Evolutionary conservation across 1,284 basidiomycete species (phyloP), one percentile per base, ranked within the genome.

Genomic region (Ceratobasidium sp.): DNA sequence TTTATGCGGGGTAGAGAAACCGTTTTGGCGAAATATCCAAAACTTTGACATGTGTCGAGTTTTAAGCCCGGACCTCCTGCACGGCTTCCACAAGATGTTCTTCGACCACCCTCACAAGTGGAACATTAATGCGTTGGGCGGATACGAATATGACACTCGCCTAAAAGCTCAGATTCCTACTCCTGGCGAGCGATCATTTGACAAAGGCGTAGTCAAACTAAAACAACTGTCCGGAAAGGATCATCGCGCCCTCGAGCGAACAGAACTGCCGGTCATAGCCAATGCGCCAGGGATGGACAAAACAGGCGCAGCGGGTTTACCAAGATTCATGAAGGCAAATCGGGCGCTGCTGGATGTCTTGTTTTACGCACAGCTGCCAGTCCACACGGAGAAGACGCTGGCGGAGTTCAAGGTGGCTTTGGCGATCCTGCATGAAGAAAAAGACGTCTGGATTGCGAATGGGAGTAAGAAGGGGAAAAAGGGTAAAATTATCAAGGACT

Each of bases 81-180:
- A 72, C 39, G 70, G 70, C 0, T 9, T 72, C 6, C 26, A 72
- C 40, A 72, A 72, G n/a, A 5, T 56, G 7, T 72, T 72, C 28
- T 72, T 42, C 40, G 56, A 72, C 18, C 70, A 72, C 13, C 7
- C 44, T 20, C 15, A 23, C 23, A n/a, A 26, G 2, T 72, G 70
- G 70, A 72, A 72, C n/a, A 13, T 23, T 0, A 44, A 23, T 5
- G 55, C 26, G 1, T 28, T 72, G 10, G 55, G 55, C 2, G 20
- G 55, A 23, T 55, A 42, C 6, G 70, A 72, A 46, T 46, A 23
- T 12, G 55, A 72, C 26, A 33, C 53, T 20, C 46, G 42, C 26
- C 26, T 71, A n/a, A 20, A 26, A 28, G 28, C 55, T 12, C 69
- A 71, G n/a, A 12, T 20, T 18, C 12, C 40, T 0, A 13, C 28